phyloP scores from a whole-genome alignment of 208 protist species.

The Tritrichomonas musculus region DNA sequence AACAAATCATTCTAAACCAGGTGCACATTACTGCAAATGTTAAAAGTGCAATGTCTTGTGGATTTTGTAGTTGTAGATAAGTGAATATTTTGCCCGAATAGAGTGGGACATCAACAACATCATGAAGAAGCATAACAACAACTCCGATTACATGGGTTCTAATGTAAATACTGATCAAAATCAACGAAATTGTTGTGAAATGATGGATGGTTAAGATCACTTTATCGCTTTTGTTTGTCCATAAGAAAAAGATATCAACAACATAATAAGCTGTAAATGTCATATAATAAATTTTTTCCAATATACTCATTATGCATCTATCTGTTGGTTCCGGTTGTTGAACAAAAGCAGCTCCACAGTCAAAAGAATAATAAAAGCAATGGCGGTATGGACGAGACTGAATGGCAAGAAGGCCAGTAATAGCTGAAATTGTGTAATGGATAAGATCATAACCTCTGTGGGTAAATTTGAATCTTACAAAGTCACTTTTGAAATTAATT shows the following conservation, averaged over 20 bases:
- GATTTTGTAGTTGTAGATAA: background rate
- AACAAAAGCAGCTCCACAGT: background rate
- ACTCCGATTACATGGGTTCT: background rate
- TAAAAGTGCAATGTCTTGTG: background rate
- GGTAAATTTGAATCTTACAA: too few species aligned
- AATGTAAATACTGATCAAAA: background rate
- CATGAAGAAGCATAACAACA: background rate
- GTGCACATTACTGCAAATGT: background rate
- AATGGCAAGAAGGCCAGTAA: background rate
- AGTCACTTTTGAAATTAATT: too few species aligned
- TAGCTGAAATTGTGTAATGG: background rate
- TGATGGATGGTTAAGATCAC: background rate
- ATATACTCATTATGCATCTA: too few species aligned
- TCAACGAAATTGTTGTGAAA: background rate
- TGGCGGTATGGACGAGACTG: background rate
- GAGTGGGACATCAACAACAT: conserved; percentile 24
- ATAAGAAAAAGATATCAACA: background rate
- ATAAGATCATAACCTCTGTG: background rate
- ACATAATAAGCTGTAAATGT: background rate
- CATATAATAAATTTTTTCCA: background rate
- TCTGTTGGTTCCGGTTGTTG: too few species aligned
- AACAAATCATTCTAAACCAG: background rate
- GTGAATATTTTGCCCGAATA: background rate
- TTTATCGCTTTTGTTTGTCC: background rate
- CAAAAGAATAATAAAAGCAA: background rate